Base-by-base conservation (phyloP, 2,329 filamentous ascomycete species). In the Penicillium sp. region DNA sequence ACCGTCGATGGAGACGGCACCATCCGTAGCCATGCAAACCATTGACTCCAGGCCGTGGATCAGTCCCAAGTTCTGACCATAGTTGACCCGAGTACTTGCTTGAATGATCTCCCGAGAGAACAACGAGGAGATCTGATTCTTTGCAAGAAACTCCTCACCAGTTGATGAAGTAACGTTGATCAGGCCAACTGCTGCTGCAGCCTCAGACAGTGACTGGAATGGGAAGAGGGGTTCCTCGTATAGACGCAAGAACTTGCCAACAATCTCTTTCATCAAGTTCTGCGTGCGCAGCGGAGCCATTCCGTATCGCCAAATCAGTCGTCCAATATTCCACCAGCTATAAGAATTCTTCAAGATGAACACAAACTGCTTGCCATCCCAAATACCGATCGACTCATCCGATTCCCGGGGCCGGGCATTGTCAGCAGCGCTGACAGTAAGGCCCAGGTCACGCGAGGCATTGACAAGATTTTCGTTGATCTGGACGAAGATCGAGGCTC, bases 1-100 rank as follows among this genome's bases (percentile, higher is more conserved):
- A 7, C 93, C 93, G 15, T 86, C 78, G 1, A 98, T 85, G 19
- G 90, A 83, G 74, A 93, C 87, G 0, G 93, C 92, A 7, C 92
- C 93, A 56, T 94, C 89, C 0, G 93, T 91, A 2, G 93, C 91
- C 88, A 98, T 92, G 47, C 93, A 94, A 2, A 96, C 90, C 90
- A 97, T 92, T 1, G 93, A 88, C 71, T 96, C 92, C 1, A 99
- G 79, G 0, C 92, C 95, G 72, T 98, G 93, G 53, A 98, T 95
- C 38, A 88, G 81, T n/a, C 83, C 86, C 13, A 98, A 78, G 69
- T 98, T 97, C 53, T 93, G 92, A 0, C 91, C 95, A 78, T 97
- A 99, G 77, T 98, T 98, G 65, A 97, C 94, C 22, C 95, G 86
- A 0, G 95, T 97, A 60, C 89, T 91, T 1, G 94, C 92, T 78